Evolutionary conservation across 805 yeast genomes (phyloP).

Genomic region (Kuraishia cidri): DNA sequence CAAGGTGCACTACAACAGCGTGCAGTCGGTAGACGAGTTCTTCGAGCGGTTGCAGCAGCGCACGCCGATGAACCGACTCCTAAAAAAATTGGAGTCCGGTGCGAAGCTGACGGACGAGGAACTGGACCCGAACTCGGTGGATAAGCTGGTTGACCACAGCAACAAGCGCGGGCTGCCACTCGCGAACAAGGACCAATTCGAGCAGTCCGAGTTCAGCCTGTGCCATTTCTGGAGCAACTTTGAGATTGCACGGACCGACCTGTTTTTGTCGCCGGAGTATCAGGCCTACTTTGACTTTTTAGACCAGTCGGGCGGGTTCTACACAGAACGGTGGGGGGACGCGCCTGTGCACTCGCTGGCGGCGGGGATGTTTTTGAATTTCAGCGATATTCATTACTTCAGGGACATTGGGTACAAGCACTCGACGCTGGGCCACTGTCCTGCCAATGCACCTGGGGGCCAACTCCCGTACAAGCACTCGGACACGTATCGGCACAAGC

Average conservation of each 20-base stretch:
- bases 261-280: conserved; percentile 62
- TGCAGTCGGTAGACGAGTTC: conserved; percentile 13
- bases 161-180: conserved; percentile 19
- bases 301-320: conserved; percentile 76
- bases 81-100: conserved; percentile 2
- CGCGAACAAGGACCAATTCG: conserved; percentile 44
- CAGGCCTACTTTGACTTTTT: conserved; percentile 57
- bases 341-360: conserved; percentile 93
- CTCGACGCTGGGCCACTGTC: conserved; percentile 78
- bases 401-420: conserved; percentile 89
- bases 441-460: conserved; percentile 45
- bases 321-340: conserved; percentile 94
- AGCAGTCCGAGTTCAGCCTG: conserved; percentile 61
- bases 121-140: conserved; percentile 21
- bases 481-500: conserved; percentile 21
- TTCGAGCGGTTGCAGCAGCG: conserved; percentile 14
- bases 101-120: conserved; percentile 8
- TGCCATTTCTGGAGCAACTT: conserved; percentile 94
- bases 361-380: conserved; percentile 61
- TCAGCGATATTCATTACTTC: conserved; percentile 77
- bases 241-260: conserved; percentile 78
- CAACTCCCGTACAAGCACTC: conserved; percentile 37
- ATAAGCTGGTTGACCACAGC: conserved; percentile 28
- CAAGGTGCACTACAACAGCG: conserved; percentile 17
- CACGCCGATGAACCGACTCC: conserved; percentile 13